Base-by-base conservation (phyloP, 345 rosid genomes). In the Heritiera littoralis region DNA sequence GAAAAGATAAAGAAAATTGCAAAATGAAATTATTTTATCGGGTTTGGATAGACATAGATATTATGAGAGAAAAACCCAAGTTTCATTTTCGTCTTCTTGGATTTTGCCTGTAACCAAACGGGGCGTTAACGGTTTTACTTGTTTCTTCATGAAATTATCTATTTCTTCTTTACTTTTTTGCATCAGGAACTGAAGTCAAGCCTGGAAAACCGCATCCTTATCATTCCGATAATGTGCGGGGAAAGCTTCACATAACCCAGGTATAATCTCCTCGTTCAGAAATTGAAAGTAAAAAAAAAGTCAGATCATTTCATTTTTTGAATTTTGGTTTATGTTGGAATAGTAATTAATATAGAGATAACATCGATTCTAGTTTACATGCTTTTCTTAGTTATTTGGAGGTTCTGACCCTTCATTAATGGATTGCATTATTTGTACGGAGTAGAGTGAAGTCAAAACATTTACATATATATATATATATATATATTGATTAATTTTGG, bases 231-330 rank as follows among this genome's bases (percentile, higher is more conserved):
- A 87, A 82, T 78, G 91, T 91, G 46, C 77, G 82, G 30, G 97
- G 97, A 75, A 90, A 68, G 84, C 93, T 97, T 76, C 92, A 86
- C 75, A 72, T 94, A 12, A 97, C 99, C 5, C 99, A 94, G 98
- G 98, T 89, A 75, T 63, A 65, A 56, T 77, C 23, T 51, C 7
- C 35, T 59, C 51, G 3, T 77, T 52, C 14, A 18, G 18, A 9
- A 64, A 55, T n/a, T 74, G 30, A 38, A 32, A 52, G 60, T 17
- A 4, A 52, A 14, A 52, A 32, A 35, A 72, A 30, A 15, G 3
- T 0, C 2, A 51, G 11, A 4, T 71, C 23, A 48, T 52, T 49
- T 49, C 11, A 23, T 17, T 66, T 40, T 40, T 11, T 67, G 30
- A 43, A 55, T 52, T 5, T 20, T 38, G 28, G 9, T 18, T 40